Evolutionary conservation across 768 basidiomycete genomes (phyloP).

Genomic region (Crucibulum laeve): DNA sequence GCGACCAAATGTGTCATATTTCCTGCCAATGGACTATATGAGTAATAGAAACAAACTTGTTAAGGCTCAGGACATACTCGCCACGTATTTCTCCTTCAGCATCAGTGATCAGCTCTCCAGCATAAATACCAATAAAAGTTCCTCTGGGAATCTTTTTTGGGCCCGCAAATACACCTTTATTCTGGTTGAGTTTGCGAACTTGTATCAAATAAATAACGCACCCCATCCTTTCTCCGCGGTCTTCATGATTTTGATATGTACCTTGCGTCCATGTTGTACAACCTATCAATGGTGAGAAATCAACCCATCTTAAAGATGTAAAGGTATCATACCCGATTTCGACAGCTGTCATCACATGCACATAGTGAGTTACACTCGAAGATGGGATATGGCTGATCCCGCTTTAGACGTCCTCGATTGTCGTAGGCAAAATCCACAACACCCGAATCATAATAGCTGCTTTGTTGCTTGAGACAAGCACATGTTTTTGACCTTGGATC

Average conservation of each 20-base stretch:
- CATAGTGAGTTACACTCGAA: conserved; percentile 87
- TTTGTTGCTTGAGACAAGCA: conserved; percentile 61
- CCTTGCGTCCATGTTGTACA: conserved; percentile 74
- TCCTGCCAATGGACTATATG: conserved; percentile 26
- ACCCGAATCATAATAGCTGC: conserved; percentile 28
- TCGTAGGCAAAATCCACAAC: conserved; percentile 66
- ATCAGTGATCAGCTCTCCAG: conserved; percentile 78
- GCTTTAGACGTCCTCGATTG: conserved; percentile 47
- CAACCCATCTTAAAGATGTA: conserved; percentile 2
- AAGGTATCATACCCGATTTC: conserved; percentile 65
- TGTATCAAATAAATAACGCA: conserved; percentile 23
- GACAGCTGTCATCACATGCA: conserved; percentile 75
- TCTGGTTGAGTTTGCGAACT: conserved; percentile 1
- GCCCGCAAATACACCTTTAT: conserved; percentile 67
- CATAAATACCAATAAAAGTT: conserved; percentile 78
- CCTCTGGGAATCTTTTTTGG: conserved; percentile 60
- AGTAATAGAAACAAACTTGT: neutral
- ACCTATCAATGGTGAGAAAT: conserved; percentile 42
- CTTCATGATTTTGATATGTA: conserved; percentile 58
- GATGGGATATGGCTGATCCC: conserved; percentile 54
- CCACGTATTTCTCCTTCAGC: conserved; percentile 65
- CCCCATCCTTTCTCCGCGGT: conserved; percentile 87
- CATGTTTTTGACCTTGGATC: conserved; percentile 73
- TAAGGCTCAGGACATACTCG: conserved; percentile 34
- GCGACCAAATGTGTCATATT: conserved; percentile 69